phyloP scores from a whole-genome alignment of 179 eudicot species.

The Sideroxylon spinosum region DNA sequence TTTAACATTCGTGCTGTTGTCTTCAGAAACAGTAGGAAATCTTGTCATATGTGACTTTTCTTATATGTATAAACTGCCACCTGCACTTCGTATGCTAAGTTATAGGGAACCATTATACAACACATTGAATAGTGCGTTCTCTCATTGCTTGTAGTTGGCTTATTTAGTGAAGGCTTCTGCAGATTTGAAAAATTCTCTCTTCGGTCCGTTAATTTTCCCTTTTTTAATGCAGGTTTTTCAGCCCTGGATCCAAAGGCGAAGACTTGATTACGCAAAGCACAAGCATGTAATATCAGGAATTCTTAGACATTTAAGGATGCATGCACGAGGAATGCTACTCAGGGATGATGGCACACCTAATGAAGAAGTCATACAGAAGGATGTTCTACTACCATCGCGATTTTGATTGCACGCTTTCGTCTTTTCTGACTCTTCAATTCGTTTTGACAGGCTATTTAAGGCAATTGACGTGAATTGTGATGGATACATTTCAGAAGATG shows the following conservation, averaged over 20 bases:
- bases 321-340: constrained; percentile 27
- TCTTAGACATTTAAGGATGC: constrained; percentile 26
- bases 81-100: neutral
- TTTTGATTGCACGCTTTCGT: neutral
- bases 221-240: constrained; percentile 31
- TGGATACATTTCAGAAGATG: constrained; percentile 26
- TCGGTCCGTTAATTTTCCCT: neutral
- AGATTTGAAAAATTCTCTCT: neutral
- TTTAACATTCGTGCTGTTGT: neutral
- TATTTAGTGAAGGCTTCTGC: neutral
- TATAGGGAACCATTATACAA: too few species aligned
- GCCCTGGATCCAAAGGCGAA: constrained; percentile 42
- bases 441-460: constrained; percentile 29
- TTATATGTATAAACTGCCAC: neutral
- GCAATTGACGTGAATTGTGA: constrained; percentile 22
- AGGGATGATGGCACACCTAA: constrained; percentile 33
- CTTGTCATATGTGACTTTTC: neutral
- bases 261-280: constrained; percentile 38
- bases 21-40: neutral
- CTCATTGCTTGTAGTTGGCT: neutral
- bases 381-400: neutral
- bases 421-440: neutral
- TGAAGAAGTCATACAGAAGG: constrained; percentile 31
- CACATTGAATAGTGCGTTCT: neutral
- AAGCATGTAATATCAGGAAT: constrained; percentile 40